These are phyloP conservation scores for Daldinia eschscholtzii DNA, from an alignment of 2,329 filamentous ascomycete genomes.

Conservation along the genomic window DNA sequence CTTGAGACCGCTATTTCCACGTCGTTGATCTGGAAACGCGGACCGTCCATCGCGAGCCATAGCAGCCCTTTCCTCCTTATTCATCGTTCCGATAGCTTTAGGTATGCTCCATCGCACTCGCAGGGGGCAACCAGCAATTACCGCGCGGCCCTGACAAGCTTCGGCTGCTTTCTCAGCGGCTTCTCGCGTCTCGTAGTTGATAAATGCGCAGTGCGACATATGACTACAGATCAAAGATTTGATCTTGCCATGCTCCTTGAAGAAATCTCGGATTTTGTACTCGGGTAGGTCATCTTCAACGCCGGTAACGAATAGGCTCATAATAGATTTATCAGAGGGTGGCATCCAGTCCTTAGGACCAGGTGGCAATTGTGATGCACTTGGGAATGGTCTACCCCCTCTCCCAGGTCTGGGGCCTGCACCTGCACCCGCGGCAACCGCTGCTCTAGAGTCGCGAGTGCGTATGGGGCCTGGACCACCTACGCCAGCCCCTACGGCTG, in stretches of 20 bases:
- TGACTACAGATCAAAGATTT: constrained; percentile 96
- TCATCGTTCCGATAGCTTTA: constrained; percentile 91
- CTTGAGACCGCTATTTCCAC: constrained; percentile 52
- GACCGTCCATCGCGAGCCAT: constrained; percentile 83
- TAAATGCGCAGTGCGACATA: constrained; percentile 95
- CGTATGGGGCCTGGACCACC: constrained; percentile 82
- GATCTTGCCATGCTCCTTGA: constrained; percentile 88
- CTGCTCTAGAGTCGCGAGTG: constrained; percentile 74
- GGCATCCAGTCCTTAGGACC: constrained; percentile 88
- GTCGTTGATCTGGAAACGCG: constrained; percentile 61
- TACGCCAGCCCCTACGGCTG: constrained; percentile 66
- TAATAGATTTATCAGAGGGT: constrained; percentile 85
- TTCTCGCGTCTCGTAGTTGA: constrained; percentile 90
- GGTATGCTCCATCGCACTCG: constrained; percentile 93
- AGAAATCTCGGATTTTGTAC: constrained; percentile 89
- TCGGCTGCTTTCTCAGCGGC: constrained; percentile 88
- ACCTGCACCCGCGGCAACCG: constrained; percentile 62
- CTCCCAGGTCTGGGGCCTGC: constrained; percentile 59
- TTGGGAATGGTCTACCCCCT: constrained; percentile 73
- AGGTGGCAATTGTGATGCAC: constrained; percentile 80
- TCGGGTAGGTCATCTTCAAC: constrained; percentile 97
- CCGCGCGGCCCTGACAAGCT: constrained; percentile 86
- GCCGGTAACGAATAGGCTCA: constrained; percentile 93
- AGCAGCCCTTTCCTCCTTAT: constrained; percentile 83
- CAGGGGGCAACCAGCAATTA: constrained; percentile 91